Conservation (phyloP, 1,284 basidiomycete genomes). For the Heliocybe sulcata region DNA sequence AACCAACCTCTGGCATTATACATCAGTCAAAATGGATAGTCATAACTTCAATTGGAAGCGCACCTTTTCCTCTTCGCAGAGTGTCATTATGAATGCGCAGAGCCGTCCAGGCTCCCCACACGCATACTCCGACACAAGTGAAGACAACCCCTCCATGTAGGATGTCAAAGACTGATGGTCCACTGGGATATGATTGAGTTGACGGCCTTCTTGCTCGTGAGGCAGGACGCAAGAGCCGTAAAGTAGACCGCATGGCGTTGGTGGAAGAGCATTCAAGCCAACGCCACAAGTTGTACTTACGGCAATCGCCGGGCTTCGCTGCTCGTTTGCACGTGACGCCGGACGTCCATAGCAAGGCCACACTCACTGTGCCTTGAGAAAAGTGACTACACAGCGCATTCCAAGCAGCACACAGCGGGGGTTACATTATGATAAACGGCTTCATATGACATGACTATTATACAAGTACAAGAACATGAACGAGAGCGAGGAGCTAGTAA, state of each 20-base stretch:
- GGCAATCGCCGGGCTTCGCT: neutral
- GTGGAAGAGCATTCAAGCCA: neutral
- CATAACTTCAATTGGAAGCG: neutral
- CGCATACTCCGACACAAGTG: neutral
- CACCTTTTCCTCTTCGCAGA: neutral
- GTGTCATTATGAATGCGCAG: neutral
- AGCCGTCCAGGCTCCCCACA: neutral
- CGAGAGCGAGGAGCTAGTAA: neutral
- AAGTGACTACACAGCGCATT: too few species aligned
- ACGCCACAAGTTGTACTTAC: neutral
- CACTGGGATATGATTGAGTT: neutral
- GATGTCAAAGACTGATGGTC: neutral
- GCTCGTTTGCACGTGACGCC: too few species aligned
- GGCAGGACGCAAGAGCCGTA: neutral
- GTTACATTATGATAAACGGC: too few species aligned
- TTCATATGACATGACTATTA: neutral
- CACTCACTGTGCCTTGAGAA: too few species aligned
- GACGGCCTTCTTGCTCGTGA: neutral
- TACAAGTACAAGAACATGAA: neutral
- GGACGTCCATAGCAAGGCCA: too few species aligned
- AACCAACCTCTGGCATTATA: neutral
- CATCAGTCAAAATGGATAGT: neutral
- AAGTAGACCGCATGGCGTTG: neutral
- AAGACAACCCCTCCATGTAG: neutral
- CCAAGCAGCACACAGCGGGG: too few species aligned